Evolutionary conservation across 176 grass and related monocot genomes (phyloP).

Genomic region (Eleusine coracana): DNA sequence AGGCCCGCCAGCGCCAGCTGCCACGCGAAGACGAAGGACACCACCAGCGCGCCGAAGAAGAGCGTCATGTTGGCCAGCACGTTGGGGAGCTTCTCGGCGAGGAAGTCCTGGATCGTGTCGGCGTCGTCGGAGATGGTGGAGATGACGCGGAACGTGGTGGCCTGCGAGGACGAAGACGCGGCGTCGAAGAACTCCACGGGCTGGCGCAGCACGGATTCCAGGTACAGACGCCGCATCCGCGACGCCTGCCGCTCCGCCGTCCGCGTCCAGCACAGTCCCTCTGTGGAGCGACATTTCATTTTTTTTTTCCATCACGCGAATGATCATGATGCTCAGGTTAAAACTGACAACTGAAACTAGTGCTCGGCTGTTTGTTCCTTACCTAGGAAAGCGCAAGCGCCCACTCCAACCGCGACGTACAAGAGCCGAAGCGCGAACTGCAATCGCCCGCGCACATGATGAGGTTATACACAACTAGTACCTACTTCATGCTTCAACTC

Average conservation of each 20-base stretch:
- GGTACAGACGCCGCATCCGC: conserved; percentile 55
- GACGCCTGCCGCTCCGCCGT: conserved; percentile 60
- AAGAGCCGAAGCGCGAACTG: conserved; percentile 60
- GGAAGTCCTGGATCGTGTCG: conserved; percentile 59
- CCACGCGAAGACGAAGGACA: conserved; percentile 57
- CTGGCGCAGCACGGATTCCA: conserved; percentile 61
- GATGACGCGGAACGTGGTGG: conserved; percentile 30
- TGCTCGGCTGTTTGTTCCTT: not conserved
- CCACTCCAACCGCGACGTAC: conserved; percentile 47
- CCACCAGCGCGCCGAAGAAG: conserved; percentile 43
- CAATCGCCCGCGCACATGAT: not conserved
- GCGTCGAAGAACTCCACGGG: conserved; percentile 62
- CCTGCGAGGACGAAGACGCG: conserved; percentile 22
- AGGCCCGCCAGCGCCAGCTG: conserved; percentile 54
- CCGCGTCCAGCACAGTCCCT: conserved; percentile 56
- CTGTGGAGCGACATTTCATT: not conserved
- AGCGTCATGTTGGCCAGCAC: conserved; percentile 48
- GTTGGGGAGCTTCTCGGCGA: conserved; percentile 55
- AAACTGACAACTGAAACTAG: not conserved
- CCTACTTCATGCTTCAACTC: not conserved
- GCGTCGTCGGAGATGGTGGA: conserved; percentile 68
- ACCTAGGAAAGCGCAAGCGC: conserved; percentile 50
- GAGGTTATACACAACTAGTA: too few species aligned
- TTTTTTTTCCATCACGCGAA: too few species aligned
- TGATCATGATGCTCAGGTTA: too few species aligned